Percentiles rank a stretch among this genome's conserved stretches.
Evolutionary conservation across 805 yeast species (phyloP).

Genomic region (Candida orba): DNA sequence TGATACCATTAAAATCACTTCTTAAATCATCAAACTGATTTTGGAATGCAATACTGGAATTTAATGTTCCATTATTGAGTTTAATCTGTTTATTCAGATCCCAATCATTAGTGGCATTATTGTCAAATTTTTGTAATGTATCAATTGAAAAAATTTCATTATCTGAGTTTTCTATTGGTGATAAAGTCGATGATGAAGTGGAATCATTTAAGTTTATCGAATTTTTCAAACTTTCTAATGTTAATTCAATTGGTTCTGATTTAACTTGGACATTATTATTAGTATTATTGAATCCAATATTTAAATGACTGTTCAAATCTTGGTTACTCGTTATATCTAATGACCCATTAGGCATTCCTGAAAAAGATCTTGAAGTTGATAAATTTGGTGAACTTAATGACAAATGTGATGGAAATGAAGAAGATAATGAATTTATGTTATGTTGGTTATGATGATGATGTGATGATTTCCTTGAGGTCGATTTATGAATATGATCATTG

Average conservation of each 20-base stretch:
- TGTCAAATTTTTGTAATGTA: slow-evolving; percentile 3
- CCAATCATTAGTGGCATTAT: background rate
- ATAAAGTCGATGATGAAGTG: slow-evolving; percentile 1
- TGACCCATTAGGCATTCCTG: slow-evolving; percentile 2
- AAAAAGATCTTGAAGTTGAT: slow-evolving; percentile 5
- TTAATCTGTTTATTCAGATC: background rate
- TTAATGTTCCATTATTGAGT: too few relatives aligned
- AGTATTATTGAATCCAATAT: background rate
- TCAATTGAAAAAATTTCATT: slow-evolving; percentile 7
- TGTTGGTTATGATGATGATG: background rate
- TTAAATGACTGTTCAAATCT: background rate
- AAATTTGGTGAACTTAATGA: slow-evolving; percentile 7
- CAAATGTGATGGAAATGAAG: slow-evolving; percentile 14
- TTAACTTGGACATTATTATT: background rate
- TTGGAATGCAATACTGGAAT: too few relatives aligned
- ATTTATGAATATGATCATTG: slow-evolving; percentile 18
- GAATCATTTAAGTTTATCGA: background rate
- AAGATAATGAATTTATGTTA: slow-evolving; percentile 4
- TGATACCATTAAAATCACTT: background rate
- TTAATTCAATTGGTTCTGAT: background rate
- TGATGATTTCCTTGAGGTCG: slow-evolving; percentile 2
- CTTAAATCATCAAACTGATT: too few relatives aligned
- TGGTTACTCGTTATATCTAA: slow-evolving; percentile 7
- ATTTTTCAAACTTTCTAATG: background rate
- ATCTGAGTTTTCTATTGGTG: slow-evolving; percentile 6